A percentile compares a stretch with the other conserved stretches of the same genome.
Evolutionary conservation across 1,284 basidiomycete species (phyloP).

Genomic region (Heliocybe sulcata): DNA sequence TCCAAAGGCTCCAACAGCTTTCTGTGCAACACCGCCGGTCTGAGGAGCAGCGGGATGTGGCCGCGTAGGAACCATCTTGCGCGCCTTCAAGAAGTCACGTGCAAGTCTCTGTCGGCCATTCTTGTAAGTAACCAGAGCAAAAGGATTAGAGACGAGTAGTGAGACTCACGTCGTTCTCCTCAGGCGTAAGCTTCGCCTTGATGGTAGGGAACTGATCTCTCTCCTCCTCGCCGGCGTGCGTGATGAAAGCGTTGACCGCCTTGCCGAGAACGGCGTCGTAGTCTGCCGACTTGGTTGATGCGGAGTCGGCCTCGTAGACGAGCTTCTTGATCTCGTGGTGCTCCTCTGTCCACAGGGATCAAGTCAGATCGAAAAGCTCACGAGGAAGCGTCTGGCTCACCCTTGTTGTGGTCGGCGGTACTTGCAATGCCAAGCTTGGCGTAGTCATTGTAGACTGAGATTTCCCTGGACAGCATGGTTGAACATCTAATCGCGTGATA

Average conservation of each 20-base stretch:
- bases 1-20: slow-evolving; percentile 10
- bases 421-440: slow-evolving; percentile 12
- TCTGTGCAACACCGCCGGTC: slow-evolving; percentile 14
- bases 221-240: slow-evolving; percentile 19
- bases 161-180: slow-evolving; percentile 17
- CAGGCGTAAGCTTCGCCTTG: slow-evolving; percentile 10
- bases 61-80: slow-evolving; percentile 9
- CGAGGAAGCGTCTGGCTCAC: slow-evolving; percentile 3
- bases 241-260: slow-evolving; percentile 17
- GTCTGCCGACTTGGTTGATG: slow-evolving; percentile 7
- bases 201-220: slow-evolving; percentile 14
- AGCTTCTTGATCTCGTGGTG: slow-evolving; percentile 16
- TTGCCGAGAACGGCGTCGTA: slow-evolving; percentile 15
- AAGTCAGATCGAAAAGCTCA: not conserved
- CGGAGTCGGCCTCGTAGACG: slow-evolving; percentile 14
- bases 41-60: slow-evolving; percentile 13
- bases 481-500: not conserved
- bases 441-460: slow-evolving; percentile 19
- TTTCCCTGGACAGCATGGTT: not conserved
- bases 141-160: too few species aligned
- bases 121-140: not conserved
- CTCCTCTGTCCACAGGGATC: slow-evolving; percentile 10
- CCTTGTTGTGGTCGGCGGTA: slow-evolving; percentile 15
- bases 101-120: slow-evolving; percentile 11
- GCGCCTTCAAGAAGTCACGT: slow-evolving; percentile 14